A percentile compares a stretch with the other conserved stretches of the same genome.
These are phyloP conservation scores for Pseudomonodictys pantanalensis DNA, from an alignment of 495 filamentous ascomycete species.

Conservation along the genomic window DNA sequence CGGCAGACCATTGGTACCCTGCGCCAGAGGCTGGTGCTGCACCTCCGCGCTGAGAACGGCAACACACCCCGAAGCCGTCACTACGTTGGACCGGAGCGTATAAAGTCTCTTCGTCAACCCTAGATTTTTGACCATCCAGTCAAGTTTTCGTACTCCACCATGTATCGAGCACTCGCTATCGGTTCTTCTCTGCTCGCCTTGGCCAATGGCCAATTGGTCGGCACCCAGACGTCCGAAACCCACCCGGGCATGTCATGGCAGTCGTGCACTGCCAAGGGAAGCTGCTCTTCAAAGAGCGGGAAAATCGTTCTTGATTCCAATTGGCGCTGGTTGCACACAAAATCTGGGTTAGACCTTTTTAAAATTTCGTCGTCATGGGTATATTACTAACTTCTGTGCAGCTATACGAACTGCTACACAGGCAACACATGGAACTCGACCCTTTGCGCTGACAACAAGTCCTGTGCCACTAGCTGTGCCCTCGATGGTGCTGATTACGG, in stretches of 20 bases:
- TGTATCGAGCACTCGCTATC: constrained; percentile 25
- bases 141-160: constrained; percentile 1
- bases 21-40: background rate
- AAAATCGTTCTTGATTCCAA: constrained; percentile 53
- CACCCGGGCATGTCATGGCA: constrained; percentile 53
- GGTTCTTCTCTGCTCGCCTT: constrained; percentile 24
- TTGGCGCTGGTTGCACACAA: constrained; percentile 42
- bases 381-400: background rate
- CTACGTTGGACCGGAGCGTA: background rate
- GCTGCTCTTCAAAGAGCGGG: constrained; percentile 48
- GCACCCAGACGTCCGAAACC: constrained; percentile 46
- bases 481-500: constrained; percentile 41
- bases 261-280: constrained; percentile 49
- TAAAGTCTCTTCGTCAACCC: background rate
- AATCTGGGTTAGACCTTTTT: constrained; percentile 22
- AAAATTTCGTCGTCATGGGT: background rate
- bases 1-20: background rate
- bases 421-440: constrained; percentile 40
- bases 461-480: constrained; percentile 42
- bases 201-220: constrained; percentile 33
- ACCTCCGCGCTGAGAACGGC: background rate
- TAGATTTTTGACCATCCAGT: background rate
- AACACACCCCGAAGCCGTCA: background rate
- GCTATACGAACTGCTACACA: constrained; percentile 45
- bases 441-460: constrained; percentile 39